These are phyloP conservation scores for Linderniella brevidens DNA, from an alignment of 257 asterid genomes.

Conservation along the genomic window DNA sequence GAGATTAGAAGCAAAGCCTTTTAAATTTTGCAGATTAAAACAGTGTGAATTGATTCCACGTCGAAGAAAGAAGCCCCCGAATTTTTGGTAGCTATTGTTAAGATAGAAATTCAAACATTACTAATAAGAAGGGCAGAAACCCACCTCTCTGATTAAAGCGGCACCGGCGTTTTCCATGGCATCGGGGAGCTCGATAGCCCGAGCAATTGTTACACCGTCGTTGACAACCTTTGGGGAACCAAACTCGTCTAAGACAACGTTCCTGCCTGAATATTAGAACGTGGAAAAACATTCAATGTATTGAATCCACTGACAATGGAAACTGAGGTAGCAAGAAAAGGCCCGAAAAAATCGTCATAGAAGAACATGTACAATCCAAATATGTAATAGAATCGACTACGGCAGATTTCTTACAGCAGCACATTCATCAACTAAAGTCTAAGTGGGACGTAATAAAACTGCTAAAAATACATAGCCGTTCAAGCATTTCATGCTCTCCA, in stretches of 20 bases:
- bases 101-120: neutral
- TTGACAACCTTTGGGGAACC: conserved; percentile 88
- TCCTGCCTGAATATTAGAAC: conserved; percentile 41
- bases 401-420: too few relatives aligned
- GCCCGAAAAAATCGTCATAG: neutral
- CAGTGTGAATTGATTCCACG: too few relatives aligned
- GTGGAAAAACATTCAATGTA: neutral
- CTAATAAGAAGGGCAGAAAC: conserved; percentile 8
- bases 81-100: neutral
- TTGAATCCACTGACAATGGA: neutral
- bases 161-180: conserved; percentile 99
- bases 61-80: neutral
- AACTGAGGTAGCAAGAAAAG: neutral
- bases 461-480: neutral
- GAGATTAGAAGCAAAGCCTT: too few relatives aligned
- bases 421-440: too few relatives aligned
- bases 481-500: neutral
- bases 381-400: too few relatives aligned
- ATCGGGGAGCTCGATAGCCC: conserved; percentile 82
- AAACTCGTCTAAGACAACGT: conserved; percentile 84
- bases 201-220: conserved; percentile 84
- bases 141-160: conserved; percentile 87
- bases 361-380: neutral
- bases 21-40: too few relatives aligned
- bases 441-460: too few relatives aligned